Evolutionary conservation across 2,329 filamentous ascomycete species (phyloP).

Genomic region (Botrytis fragariae): DNA sequence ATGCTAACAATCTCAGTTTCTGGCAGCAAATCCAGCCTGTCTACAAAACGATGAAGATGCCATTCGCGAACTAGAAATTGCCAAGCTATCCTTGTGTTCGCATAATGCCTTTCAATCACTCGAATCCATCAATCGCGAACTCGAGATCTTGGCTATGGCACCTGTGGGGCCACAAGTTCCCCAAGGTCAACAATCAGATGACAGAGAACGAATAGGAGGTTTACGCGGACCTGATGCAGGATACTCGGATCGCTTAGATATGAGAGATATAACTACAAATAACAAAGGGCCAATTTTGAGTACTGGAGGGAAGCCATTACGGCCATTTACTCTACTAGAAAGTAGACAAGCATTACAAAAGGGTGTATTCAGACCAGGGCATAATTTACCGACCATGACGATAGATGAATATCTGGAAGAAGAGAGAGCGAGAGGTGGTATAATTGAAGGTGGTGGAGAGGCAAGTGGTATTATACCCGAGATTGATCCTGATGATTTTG

Average conservation of each 20-base stretch:
- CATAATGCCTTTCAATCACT: constrained; percentile 83
- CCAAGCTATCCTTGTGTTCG: constrained; percentile 68
- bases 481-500: constrained; percentile 84
- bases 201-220: constrained; percentile 44
- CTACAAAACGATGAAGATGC: constrained; percentile 78
- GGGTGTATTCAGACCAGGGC: constrained; percentile 84
- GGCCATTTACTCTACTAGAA: constrained; percentile 84
- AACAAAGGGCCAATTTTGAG: constrained; percentile 71
- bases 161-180: constrained; percentile 51
- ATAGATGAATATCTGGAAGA: constrained; percentile 98
- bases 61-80: constrained; percentile 74
- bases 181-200: constrained; percentile 44
- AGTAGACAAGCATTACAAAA: constrained; percentile 71
- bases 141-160: constrained; percentile 76
- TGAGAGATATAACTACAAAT: constrained; percentile 49
- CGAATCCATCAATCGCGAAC: constrained; percentile 82
- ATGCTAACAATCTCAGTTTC: constrained; percentile 47
- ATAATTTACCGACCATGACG: constrained; percentile 94
- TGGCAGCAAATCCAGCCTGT: constrained; percentile 56
- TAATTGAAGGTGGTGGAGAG: constrained; percentile 87
- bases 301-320: constrained; percentile 76
- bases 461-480: constrained; percentile 65
- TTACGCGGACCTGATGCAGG: constrained; percentile 42
- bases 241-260: constrained; percentile 75
- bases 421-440: constrained; percentile 77